Conservation (phyloP, 2,329 filamentous ascomycete genomes). For the Orbilia blumenaviensis region DNA sequence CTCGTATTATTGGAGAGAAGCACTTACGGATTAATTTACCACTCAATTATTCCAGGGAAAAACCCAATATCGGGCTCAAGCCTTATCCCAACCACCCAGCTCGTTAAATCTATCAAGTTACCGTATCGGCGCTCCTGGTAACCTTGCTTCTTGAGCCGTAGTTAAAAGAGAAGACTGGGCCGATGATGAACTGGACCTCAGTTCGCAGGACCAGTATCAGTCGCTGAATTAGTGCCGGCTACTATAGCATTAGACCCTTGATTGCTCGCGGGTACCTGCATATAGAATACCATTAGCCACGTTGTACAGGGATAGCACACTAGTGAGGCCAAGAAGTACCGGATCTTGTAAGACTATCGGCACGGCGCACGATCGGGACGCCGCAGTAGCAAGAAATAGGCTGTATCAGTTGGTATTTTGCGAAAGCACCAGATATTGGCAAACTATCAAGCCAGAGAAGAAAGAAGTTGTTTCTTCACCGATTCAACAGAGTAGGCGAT, state of each 20-base stretch:
- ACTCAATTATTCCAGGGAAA: too few species aligned
- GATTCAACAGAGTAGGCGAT: not conserved
- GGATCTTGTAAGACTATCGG: not conserved
- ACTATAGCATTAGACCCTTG: not conserved
- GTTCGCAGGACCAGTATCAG: not conserved
- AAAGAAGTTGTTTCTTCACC: not conserved
- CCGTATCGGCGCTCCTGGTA: too few species aligned
- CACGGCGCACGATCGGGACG: not conserved
- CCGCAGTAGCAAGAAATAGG: not conserved
- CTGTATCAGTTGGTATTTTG: not conserved
- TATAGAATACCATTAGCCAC: slow-evolving; percentile 24
- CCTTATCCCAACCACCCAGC: too few species aligned
- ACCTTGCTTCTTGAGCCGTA: not conserved
- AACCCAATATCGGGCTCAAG: too few species aligned
- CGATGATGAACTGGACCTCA: not conserved
- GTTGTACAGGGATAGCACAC: not conserved
- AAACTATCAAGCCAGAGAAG: not conserved
- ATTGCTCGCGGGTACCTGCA: slow-evolving; percentile 22
- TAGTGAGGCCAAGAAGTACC: not conserved
- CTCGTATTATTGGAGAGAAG: too few species aligned
- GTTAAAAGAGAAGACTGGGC: not conserved
- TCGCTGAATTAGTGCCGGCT: not conserved
- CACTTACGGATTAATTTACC: too few species aligned
- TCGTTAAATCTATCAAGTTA: too few species aligned
- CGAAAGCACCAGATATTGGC: not conserved